phyloP scores from a whole-genome alignment of 179 eudicot species.

The Nepenthes alata region DNA sequence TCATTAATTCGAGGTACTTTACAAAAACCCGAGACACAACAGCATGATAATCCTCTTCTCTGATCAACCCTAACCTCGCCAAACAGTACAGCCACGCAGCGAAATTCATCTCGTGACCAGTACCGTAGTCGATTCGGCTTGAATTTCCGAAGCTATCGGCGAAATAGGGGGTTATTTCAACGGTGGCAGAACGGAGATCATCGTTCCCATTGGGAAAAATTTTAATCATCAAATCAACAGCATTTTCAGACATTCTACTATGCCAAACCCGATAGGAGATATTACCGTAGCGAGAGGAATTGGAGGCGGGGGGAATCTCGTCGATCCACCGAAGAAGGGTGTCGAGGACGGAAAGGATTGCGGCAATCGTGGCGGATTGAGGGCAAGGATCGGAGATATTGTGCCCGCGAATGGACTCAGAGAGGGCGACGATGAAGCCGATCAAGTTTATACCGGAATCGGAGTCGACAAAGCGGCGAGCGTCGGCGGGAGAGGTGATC shows the following conservation, averaged over 20 bases:
- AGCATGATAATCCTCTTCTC: slow-evolving; percentile 73
- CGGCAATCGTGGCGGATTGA: slow-evolving; percentile 16
- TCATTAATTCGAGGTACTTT: slow-evolving; percentile 72
- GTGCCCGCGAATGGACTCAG: slow-evolving; percentile 38
- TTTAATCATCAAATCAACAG: slow-evolving; percentile 31
- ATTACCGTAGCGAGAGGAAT: slow-evolving; percentile 65
- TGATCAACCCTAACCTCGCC: slow-evolving; percentile 58
- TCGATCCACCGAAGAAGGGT: slow-evolving; percentile 28
- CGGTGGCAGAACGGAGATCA: slow-evolving; percentile 18
- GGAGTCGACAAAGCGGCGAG: slow-evolving; percentile 42
- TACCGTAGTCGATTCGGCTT: slow-evolving; percentile 81
- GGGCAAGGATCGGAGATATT: slow-evolving; percentile 66
- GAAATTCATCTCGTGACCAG: slow-evolving; percentile 87
- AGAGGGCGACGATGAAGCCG: slow-evolving; percentile 64
- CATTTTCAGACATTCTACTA: slow-evolving; percentile 24
- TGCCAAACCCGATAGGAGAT: slow-evolving; percentile 61
- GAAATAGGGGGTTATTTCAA: slow-evolving; percentile 64
- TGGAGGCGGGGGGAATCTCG: slow-evolving; percentile 52
- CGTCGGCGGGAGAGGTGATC: slow-evolving; percentile 46
- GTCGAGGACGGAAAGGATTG: slow-evolving; percentile 32
- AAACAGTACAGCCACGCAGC: slow-evolving; percentile 90
- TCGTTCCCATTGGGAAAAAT: slow-evolving; percentile 16
- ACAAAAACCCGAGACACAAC: slow-evolving; percentile 66
- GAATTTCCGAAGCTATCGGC: slow-evolving; percentile 75
- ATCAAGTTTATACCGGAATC: slow-evolving; percentile 37